phyloP scores from a whole-genome alignment of 2,329 filamentous ascomycete species.

The Colletotrichum sidae region DNA sequence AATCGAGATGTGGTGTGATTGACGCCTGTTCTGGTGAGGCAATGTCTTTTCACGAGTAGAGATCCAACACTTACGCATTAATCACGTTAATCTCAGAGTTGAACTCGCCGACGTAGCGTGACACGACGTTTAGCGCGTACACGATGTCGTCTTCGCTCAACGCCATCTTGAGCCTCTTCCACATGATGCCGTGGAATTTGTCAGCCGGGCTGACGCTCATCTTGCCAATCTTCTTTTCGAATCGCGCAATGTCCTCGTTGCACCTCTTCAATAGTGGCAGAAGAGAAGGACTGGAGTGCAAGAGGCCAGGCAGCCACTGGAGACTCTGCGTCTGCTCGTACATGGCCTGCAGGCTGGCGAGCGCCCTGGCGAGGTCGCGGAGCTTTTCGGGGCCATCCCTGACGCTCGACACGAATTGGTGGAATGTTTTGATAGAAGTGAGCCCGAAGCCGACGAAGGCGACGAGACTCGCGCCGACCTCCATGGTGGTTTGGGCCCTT shows the following conservation, averaged over 20 bases:
- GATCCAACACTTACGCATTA: neutral
- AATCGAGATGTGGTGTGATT: neutral
- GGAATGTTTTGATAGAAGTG: too few species aligned
- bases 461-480: too few species aligned
- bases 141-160: neutral
- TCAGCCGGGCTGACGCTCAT: neutral
- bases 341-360: too few species aligned
- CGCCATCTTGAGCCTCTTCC: conserved; percentile 3
- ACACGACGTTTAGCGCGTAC: neutral
- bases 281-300: neutral
- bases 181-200: neutral
- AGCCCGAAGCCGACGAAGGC: too few species aligned
- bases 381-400: too few species aligned
- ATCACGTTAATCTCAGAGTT: neutral
- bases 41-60: too few species aligned
- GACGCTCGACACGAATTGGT: too few species aligned
- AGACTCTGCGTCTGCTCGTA: too few species aligned
- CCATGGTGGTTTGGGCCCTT: too few species aligned
- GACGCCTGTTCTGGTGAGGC: neutral
- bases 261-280: neutral
- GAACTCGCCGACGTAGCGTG: neutral
- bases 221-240: neutral
- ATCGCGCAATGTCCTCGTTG: neutral
- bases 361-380: too few species aligned
- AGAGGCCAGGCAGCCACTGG: too few species aligned